Evolutionary conservation across 345 rosid genomes (phyloP), one percentile per base, ranked within the genome.

Genomic region (Boechera stricta): DNA sequence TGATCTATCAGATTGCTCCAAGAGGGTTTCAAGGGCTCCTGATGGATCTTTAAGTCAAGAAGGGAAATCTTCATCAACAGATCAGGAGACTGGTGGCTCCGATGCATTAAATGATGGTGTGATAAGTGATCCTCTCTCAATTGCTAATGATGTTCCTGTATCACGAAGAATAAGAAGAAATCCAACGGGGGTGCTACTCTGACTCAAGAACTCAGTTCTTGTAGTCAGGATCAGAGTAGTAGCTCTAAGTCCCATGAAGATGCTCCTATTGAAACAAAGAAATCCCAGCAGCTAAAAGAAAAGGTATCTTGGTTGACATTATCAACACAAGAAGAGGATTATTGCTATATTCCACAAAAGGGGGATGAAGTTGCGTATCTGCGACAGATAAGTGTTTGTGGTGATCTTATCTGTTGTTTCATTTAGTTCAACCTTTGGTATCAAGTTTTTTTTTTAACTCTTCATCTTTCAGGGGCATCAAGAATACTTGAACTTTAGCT

Each of bases 351-450:
- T 77, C 99, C 98, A 32, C 99, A 95, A 69, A 86, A 67, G 61
- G 96, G 94, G 75, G 99, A 95, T 80, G 89, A 88, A 79, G 81
- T 91, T 71, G 96, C 80, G 41, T 92, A 95, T 83, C 58, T 95
- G 82, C 86, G 96, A 85, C 99, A 95, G 88, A 98, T 88, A 69
- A 69, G 87, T 62, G 24, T 41, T 29, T 64, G 44, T 71, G 58
- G 42, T 64, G 51, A 39, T 62, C 31, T 21, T 29, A 54, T 66
- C 1, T 13, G 29, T 75, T 35, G 38, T 47, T 45, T 39, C 42
- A 6, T 36, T 80, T 73, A 67, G 47, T 67, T 35, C 51, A 45
- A 55, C 75, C 24, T 21, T 21, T 21, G 24, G 24, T 21, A 21
- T 21, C 24, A 21, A 21, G 24, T 53, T 59, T 26, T 16, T 16